Base-by-base conservation (phyloP, 176 grass and related monocot genomes). In the Dendrocalamus sinicus region DNA sequence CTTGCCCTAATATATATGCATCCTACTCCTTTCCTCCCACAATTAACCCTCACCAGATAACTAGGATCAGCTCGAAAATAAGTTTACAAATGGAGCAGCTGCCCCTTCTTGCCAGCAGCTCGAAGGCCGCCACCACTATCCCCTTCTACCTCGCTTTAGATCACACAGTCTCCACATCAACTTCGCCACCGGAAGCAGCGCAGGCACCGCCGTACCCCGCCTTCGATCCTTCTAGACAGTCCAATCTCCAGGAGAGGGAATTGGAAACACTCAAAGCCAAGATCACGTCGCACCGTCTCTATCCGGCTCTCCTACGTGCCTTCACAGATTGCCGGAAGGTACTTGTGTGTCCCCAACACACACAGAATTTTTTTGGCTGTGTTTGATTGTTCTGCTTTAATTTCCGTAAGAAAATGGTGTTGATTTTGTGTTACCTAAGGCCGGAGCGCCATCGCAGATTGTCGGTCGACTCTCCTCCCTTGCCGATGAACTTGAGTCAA, bases 321-420 rank as follows among this genome's bases (percentile, higher is more conserved):
- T 95, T 86, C 70, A 86, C 95, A 79, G 89, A 97, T 47, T 97
- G 92, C 79, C 91, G 86, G 72, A 97, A 97, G 95, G 95, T 91
- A 78, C 4, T 7, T 51, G 11, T 20, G 1, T 60, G 28, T 5
- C 12, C 17, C 9, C 8, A 66, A 12, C 46, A 39, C 82, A 76
- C 73, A 64, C 48, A 14, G 4, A 51, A 15, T 51, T 51, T 76
- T 28, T 5, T 66, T 39, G 37, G 37, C 37, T 30, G 10, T 30
- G 8, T 50, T 50, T 14, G 48, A 50, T 50, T 50, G 16, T 39
- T 84, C 12, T 51, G 12, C 48, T 51, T 51, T 51, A 15, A 15
- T 51, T 13, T 51, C 48, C 13, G 0, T 51, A 51, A 7, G 13
- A 44, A 84, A 86, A 77, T 41, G 16, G 68, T 73, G 16, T 50